A percentile compares a stretch with the other conserved stretches of the same genome.
Conservation (phyloP, 306 rosid species). For the Citrullus colocynthis region DNA sequence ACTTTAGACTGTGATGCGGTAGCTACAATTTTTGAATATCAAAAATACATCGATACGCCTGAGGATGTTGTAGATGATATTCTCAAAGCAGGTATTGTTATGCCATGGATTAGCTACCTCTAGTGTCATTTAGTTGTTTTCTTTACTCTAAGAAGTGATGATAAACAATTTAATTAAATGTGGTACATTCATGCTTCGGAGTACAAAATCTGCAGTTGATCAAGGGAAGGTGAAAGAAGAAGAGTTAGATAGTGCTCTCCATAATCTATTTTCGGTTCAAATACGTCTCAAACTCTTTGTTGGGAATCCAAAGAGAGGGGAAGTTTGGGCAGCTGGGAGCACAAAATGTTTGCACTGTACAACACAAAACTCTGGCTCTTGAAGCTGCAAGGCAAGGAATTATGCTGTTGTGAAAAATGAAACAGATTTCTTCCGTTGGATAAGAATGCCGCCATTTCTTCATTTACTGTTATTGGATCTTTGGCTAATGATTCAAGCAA, state of each 20-base stretch:
- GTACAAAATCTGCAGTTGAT: conserved; percentile 39
- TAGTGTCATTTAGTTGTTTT: background rate
- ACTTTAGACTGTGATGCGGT: conserved; percentile 97
- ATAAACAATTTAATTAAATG: conserved; percentile 19
- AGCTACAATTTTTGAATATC: conserved; percentile 75
- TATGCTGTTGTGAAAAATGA: conserved; percentile 66
- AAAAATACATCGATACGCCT: conserved; percentile 30
- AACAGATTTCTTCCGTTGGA: conserved; percentile 60
- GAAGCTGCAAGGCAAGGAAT: conserved; percentile 88
- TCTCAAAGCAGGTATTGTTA: conserved; percentile 60
- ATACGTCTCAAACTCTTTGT: conserved; percentile 67
- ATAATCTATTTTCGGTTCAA: conserved; percentile 74
- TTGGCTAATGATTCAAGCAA: conserved; percentile 39
- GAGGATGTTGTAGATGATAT: conserved; percentile 80
- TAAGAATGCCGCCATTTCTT: conserved; percentile 15
- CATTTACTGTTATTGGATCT: conserved; percentile 68
- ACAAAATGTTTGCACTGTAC: conserved; percentile 48
- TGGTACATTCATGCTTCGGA: conserved; percentile 54
- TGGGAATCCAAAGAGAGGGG: conserved; percentile 57
- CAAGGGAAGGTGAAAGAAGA: conserved; percentile 69
- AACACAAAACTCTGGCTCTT: conserved; percentile 62
- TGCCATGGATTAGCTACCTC: background rate
- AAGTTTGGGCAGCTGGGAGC: conserved; percentile 62
- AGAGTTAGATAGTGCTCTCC: conserved; percentile 63
- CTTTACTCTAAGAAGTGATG: background rate